Base-by-base conservation (phyloP, 176 grass and related monocot genomes). In the Aegilops tauschii region DNA sequence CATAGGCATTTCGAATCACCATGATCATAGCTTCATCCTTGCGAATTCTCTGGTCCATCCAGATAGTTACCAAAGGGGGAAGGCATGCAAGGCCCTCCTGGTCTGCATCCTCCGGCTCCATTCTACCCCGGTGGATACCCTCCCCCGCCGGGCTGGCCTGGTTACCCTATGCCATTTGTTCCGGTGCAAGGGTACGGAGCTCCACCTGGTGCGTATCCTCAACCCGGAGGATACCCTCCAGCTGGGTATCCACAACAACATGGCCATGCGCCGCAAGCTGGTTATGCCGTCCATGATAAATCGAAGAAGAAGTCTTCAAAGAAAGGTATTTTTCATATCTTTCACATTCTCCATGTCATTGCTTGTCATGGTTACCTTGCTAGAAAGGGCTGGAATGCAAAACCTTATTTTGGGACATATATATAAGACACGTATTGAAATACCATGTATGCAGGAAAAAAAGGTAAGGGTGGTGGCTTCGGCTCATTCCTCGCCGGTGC, bases 141-240 rank as follows among this genome's bases (percentile, higher is more conserved):
- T 76, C 73, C 73, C 9, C 73, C 73, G 8, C 25, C 73, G 9
- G 73, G 73, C 47, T 76, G 73, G 73, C 73, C 73, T 1, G 44
- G 73, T 76, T 76, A 76, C 73, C 73, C 73, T 76, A 9, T 52
- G 42, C 73, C 73, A 76, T 31, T 18, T 69, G 31, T 34, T 35
- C 66, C 31, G 16, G 8, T 30, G 31, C 65, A 68, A 68, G 65
- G 65, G 14, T 68, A 68, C 2, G 29, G 28, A 32, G 29, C 65
- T 67, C 29, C 65, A 34, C 29, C 65, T 9, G n/a, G 39, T 4
- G 39, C 12, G 11, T 28, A 73, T 16, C 39, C 71, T 50, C 73
- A 76, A 20, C 44, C 7, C 0, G 72, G 42, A 50, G 73, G 73
- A 4, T 76, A 52, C 44, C 73, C 73, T 52, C 73, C 73, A 17